Base-by-base conservation (phyloP, 164 flowering plant genomes). In the Echeveria elegans region DNA sequence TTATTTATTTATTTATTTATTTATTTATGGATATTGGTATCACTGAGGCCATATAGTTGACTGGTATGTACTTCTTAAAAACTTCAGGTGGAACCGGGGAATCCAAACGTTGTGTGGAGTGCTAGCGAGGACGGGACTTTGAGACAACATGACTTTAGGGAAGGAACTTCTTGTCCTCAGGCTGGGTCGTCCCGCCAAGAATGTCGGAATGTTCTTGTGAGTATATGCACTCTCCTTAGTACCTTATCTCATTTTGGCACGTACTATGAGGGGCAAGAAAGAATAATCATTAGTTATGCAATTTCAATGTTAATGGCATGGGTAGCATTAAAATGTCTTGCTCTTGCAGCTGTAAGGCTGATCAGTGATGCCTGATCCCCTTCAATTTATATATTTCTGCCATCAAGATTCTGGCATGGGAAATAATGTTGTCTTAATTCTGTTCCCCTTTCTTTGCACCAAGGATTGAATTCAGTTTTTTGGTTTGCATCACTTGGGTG, bases 101-200 rank as follows among this genome's bases (percentile, higher is more conserved):
- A 94, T 50, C 98, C 98, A 40, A 82, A 90, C 88, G 87, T 94
- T 26, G 92, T 94, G 10, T 90, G 96, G 96, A 94, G 98, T 83
- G 98, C 97, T 12, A 94, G 98, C 81, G 98, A 94, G 81, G 98
- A 94, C 81, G 98, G 98, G 68, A 94, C 98, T 40, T 69, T 94
- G 71, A 80, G 98, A 76, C 97, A 94, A 77, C 98, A 94, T 84
- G 98, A 94, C 66, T 81, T 94, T 64, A 86, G 98, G 63, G 97
- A 90, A 77, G 85, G 88, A 79, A 66, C 82, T 73, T 82, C 97
- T 66, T 94, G 98, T 74, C 97, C 97, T 70, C 93, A 88, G 38
- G 88, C 81, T 72, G 95, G 96, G 71, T 84, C 97, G 72, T 74
- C 93, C 67, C 85, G 79, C 47, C 96, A 84, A 78, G 97, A 90